These are phyloP conservation scores for Fusarium sp. DNA, from an alignment of 2,329 filamentous ascomycete genomes.

Conservation along the genomic window DNA sequence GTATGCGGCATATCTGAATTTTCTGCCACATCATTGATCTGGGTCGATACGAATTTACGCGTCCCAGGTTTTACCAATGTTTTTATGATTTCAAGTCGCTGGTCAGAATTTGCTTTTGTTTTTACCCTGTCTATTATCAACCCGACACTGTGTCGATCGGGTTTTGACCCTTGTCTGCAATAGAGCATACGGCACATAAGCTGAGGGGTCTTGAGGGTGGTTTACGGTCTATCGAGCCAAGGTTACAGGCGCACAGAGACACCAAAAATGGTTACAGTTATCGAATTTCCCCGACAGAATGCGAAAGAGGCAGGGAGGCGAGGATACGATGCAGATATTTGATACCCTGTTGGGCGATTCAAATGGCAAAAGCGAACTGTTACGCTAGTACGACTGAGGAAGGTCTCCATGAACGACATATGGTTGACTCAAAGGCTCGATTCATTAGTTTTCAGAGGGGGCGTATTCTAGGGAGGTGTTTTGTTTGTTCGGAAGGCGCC, in stretches of 20 bases:
- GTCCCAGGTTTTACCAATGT: constrained; percentile 37
- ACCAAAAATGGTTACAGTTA: constrained; percentile 8
- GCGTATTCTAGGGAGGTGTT: constrained; percentile 29
- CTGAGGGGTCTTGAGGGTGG: constrained; percentile 12
- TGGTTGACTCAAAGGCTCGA: constrained; percentile 5
- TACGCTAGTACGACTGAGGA: constrained; percentile 13
- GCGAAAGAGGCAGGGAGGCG: neutral
- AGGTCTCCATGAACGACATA: neutral
- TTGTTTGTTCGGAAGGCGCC: constrained; percentile 23
- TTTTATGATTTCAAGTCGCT: constrained; percentile 38
- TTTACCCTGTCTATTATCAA: constrained; percentile 24
- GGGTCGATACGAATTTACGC: constrained; percentile 35
- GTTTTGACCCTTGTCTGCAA: constrained; percentile 18
- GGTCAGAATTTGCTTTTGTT: constrained; percentile 20
- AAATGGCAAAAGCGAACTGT: constrained; percentile 23
- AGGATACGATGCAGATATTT: constrained; percentile 30
- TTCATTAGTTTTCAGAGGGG: constrained; percentile 37
- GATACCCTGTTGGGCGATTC: constrained; percentile 28
- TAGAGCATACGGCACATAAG: constrained; percentile 15
- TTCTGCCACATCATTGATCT: constrained; percentile 19
- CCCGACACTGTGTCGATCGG: constrained; percentile 37
- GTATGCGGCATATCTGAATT: constrained; percentile 16
- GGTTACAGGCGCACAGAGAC: constrained; percentile 12
- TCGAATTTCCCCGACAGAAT: neutral
- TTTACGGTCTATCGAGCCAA: constrained; percentile 14